Conservation (phyloP, 805 yeast genomes). For the Kodamaea hsintzibuensis region DNA sequence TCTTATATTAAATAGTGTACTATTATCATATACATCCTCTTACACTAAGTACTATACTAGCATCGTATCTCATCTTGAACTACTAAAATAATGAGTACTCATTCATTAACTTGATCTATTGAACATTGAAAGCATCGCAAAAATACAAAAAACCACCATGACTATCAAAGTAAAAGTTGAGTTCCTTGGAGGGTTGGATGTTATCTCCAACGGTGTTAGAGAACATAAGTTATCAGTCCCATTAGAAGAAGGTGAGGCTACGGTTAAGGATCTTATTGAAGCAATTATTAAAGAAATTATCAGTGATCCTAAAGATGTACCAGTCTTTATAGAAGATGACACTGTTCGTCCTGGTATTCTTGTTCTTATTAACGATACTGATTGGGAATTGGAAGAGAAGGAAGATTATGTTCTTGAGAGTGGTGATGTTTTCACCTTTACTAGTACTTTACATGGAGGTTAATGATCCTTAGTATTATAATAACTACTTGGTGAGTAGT, state of each 20-base stretch:
- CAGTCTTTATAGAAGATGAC: slow-evolving; percentile 79
- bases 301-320: slow-evolving; percentile 59
- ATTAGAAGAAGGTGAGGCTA: slow-evolving; percentile 44
- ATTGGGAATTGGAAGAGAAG: slow-evolving; percentile 94
- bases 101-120: not conserved
- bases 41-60: too few species aligned
- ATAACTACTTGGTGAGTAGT: too few species aligned
- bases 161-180: slow-evolving; percentile 41
- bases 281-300: slow-evolving; percentile 57
- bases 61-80: too few species aligned
- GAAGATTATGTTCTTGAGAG: slow-evolving; percentile 75
- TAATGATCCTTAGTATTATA: slow-evolving; percentile 37
- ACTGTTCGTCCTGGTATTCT: slow-evolving; percentile 88
- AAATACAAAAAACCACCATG: slow-evolving; percentile 14
- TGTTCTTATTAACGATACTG: slow-evolving; percentile 89
- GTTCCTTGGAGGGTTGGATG: slow-evolving; percentile 79
- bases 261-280: slow-evolving; percentile 54
- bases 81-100: too few species aligned
- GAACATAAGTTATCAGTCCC: slow-evolving; percentile 48
- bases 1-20: too few species aligned
- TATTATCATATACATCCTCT: too few species aligned
- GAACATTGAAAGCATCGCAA: not conserved
- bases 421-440: slow-evolving; percentile 80
- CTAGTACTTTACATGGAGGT: slow-evolving; percentile 95
- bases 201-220: slow-evolving; percentile 62